Conservation (phyloP, 1,284 basidiomycete species). For the Leccinum solheimii region DNA sequence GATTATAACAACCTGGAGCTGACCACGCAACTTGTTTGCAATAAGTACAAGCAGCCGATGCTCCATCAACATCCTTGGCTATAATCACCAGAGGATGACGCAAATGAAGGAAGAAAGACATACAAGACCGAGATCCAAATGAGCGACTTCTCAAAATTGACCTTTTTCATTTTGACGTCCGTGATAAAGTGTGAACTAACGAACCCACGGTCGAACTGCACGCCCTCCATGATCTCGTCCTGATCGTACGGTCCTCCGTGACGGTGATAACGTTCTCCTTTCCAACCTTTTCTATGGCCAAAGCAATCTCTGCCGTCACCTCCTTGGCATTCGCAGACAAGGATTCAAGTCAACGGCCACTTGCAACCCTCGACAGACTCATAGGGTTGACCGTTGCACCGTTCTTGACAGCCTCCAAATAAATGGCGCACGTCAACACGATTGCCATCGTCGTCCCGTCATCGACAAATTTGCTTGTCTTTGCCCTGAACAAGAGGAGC, state of each 20-base stretch:
- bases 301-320: slow-evolving; percentile 74
- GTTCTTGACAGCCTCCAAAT: slow-evolving; percentile 98
- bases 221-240: slow-evolving; percentile 99
- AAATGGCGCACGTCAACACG: slow-evolving; percentile 95
- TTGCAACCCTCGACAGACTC: slow-evolving; percentile 95
- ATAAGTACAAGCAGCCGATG: no score
- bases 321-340: no score
- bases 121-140: no score
- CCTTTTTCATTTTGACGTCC: no score
- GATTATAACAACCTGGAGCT: no score
- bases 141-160: no score
- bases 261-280: slow-evolving; percentile 99
- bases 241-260: slow-evolving; percentile 96
- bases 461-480: no score
- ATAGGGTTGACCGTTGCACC: slow-evolving; percentile 99
- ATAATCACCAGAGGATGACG: no score
- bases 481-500: slow-evolving; percentile 50
- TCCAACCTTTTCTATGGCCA: slow-evolving; percentile 99
- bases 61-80: no score
- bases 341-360: no score
- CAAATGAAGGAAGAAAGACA: no score
- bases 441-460: slow-evolving; percentile 73
- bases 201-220: slow-evolving; percentile 99
- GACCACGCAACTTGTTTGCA: no score
- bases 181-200: slow-evolving; percentile 55